Evolutionary conservation across 202 grass and related monocot genomes (phyloP).

Genomic region (Dendrocalamus latiflorus): DNA sequence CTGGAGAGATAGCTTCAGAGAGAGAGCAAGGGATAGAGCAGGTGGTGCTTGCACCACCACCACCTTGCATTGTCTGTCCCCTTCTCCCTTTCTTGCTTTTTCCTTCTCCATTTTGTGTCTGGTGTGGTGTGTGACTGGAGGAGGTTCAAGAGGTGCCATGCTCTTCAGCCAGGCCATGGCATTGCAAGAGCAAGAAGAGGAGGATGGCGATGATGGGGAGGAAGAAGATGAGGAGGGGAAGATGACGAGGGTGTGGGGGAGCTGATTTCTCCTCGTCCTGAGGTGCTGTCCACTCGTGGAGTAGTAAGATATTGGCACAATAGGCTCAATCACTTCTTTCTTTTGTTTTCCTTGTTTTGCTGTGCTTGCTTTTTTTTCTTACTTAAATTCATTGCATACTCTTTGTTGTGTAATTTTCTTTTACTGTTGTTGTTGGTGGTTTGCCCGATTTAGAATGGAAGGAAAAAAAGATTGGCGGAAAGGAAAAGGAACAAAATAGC

Average conservation of each 20-base stretch:
- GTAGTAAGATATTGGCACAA: conserved; percentile 78
- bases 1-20: not conserved
- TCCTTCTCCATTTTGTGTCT: not conserved
- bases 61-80: not conserved
- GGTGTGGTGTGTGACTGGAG: not conserved
- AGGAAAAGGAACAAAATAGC: not conserved
- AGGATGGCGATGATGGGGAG: not conserved
- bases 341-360: not conserved
- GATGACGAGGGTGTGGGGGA: conserved; percentile 14
- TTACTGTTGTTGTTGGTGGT: not conserved
- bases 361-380: not conserved
- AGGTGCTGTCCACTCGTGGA: conserved; percentile 43
- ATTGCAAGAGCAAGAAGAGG: conserved; percentile 33
- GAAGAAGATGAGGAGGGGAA: not conserved
- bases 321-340: conserved; percentile 66
- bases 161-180: conserved; percentile 16
- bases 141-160: not conserved
- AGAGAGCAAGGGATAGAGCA: conserved; percentile 1
- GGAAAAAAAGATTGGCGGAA: not conserved
- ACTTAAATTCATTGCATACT: conserved; percentile 19
- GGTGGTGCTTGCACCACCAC: conserved; percentile 20
- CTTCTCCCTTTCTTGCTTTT: not conserved
- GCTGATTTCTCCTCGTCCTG: conserved; percentile 32
- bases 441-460: conserved; percentile 19
- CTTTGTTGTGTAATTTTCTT: conserved; percentile 23